Evolutionary conservation across 441 rosid genomes (phyloP), one percentile per base, ranked within the genome.

Genomic region (Gossypium lobatum): DNA sequence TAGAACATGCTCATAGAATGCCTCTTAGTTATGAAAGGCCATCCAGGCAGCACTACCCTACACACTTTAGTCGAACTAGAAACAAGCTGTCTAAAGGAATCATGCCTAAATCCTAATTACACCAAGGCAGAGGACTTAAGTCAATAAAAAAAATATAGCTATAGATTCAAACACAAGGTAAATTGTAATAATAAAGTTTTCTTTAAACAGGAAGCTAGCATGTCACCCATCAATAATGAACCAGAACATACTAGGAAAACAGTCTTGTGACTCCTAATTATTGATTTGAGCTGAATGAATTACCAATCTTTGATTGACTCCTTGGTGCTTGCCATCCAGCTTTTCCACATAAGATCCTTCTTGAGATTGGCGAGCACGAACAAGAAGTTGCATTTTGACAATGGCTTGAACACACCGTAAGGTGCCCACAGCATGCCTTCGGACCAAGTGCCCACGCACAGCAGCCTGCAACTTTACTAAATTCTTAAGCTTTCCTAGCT

Each of bases 401-500:
- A 93, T 90, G 67, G 96, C 96, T 76, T 90, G 99, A 64, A 91
- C 85, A 48, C 98, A 95, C 21, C 92, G 86, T 68, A 95, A 85
- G 64, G 98, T 83, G 66, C 95, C 99, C 82, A 85, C 78, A 65
- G 98, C 99, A 76, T 86, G 96, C 73, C 72, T 93, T 77, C 99
- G 85, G 65, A 93, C 98, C 83, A 95, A 73, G 83, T 91, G 92
- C 52, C 99, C 99, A 4, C 98, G 95, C 11, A 88, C 90, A 71
- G 89, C 93, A 80, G 99, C 97, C 84, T 95, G 99, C 88, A 93
- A 80, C 85, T 87, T 91, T 26, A 93, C 81, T 46, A 90, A 87
- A 74, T 85, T 91, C 86, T 86, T 90, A 62, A 77, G 88, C 88
- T 81, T 93, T 76, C 80, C 39, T 72, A 91, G 83, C 78, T 89